Evolutionary conservation across 345 rosid genomes (phyloP).

Genomic region (Citropsis articulata): DNA sequence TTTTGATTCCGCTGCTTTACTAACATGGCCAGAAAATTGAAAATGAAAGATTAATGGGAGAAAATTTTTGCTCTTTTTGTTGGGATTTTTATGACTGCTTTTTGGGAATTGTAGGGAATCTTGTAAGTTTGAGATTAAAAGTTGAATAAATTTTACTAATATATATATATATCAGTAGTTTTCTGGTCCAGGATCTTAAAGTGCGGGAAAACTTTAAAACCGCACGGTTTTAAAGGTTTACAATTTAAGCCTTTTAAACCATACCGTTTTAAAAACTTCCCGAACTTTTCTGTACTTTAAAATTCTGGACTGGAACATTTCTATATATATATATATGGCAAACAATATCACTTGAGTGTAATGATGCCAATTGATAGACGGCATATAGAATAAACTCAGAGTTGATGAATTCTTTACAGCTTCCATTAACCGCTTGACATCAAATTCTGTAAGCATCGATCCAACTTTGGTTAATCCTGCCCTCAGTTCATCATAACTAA

Average conservation of each 20-base stretch:
- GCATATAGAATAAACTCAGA: neutral
- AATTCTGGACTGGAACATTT: no score
- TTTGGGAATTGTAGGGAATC: neutral
- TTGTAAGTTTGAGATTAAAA: no score
- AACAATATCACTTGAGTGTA: neutral
- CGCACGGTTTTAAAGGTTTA: no score
- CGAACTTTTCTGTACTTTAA: no score
- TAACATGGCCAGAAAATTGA: neutral
- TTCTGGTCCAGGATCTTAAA: no score
- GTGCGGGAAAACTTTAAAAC: no score
- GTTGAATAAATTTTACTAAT: no score
- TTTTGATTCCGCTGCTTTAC: slow-evolving; percentile 9
- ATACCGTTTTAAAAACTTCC: no score
- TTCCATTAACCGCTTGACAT: slow-evolving; percentile 84
- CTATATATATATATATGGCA: no score
- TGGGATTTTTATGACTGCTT: slow-evolving; percentile 8
- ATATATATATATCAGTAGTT: no score
- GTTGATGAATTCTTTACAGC: slow-evolving; percentile 48
- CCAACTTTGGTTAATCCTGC: slow-evolving; percentile 70
- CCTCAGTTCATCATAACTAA: slow-evolving; percentile 79
- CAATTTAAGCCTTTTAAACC: no score
- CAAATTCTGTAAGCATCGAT: slow-evolving; percentile 69
- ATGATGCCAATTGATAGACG: neutral
- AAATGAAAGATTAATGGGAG: neutral
- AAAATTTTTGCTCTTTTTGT: neutral